These are phyloP conservation scores for Linnemannia elongata DNA, from an alignment of 192 early-diverging fungal genomes.

Conservation along the genomic window DNA sequence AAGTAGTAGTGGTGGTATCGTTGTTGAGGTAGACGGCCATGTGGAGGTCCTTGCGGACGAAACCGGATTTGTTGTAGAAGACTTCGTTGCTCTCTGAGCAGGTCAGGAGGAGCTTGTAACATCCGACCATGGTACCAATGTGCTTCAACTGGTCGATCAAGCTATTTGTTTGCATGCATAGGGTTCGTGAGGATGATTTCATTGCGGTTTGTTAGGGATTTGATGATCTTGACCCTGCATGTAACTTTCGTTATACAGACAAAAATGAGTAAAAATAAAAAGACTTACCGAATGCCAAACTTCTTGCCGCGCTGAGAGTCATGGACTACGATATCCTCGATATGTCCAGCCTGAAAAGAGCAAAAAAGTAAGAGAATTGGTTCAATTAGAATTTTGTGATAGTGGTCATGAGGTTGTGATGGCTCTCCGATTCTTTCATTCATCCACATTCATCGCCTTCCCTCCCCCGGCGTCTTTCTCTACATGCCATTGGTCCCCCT, in stretches of 20 bases:
- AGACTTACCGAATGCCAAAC: conserved; percentile 67
- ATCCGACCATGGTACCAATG: conserved; percentile 80
- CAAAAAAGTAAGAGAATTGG: neutral
- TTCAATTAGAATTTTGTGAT: neutral
- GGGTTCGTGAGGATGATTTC: neutral
- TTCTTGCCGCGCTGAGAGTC: conserved; percentile 79
- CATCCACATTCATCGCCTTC: neutral
- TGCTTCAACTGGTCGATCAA: conserved; percentile 91
- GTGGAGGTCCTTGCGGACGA: conserved; percentile 81
- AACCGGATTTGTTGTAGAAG: conserved; percentile 95
- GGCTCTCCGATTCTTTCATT: neutral
- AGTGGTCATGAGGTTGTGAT: neutral
- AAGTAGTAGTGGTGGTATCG: neutral
- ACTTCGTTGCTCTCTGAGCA: conserved; percentile 82
- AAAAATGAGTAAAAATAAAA: neutral
- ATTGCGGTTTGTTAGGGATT: neutral
- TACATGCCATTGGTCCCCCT: neutral
- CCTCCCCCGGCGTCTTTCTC: neutral
- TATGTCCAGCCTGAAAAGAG: conserved; percentile 79
- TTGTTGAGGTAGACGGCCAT: conserved; percentile 72
- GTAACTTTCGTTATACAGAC: neutral
- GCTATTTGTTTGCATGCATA: conserved; percentile 16
- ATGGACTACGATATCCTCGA: conserved; percentile 91
- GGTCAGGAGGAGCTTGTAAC: conserved; percentile 92
- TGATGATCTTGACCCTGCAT: neutral